These are phyloP conservation scores for Colletotrichum sp. DNA, from an alignment of 2,329 filamentous ascomycete genomes.

Conservation along the genomic window DNA sequence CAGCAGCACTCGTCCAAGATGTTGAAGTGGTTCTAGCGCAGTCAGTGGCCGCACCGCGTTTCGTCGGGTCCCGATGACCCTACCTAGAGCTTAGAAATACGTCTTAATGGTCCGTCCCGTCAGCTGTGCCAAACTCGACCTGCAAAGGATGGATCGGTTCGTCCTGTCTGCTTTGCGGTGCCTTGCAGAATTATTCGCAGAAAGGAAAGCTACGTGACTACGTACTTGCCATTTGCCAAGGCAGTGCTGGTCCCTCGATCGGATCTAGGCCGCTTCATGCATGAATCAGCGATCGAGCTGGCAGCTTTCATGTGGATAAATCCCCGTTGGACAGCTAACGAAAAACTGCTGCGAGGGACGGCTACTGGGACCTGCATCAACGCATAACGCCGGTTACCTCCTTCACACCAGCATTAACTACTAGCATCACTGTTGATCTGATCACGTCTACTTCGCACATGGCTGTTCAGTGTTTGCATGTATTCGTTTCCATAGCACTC, in stretches of 20 bases:
- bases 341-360: background rate
- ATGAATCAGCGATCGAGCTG: background rate
- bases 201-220: background rate
- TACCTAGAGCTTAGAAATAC: background rate
- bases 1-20: background rate
- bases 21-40: background rate
- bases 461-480: background rate
- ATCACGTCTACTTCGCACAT: background rate
- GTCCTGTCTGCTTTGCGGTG: background rate
- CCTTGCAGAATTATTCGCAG: background rate
- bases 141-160: background rate
- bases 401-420: background rate
- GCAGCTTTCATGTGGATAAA: background rate
- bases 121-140: background rate
- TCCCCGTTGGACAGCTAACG: background rate
- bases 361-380: background rate
- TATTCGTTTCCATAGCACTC: conserved; percentile 14
- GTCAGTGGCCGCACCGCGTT: background rate
- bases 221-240: background rate
- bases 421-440: background rate
- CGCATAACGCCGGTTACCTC: background rate
- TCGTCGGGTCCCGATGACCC: background rate
- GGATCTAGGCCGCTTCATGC: background rate
- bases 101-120: background rate
- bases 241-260: background rate